Conservation (phyloP, 768 basidiomycete species). For the Rhodotorula babjevae region DNA sequence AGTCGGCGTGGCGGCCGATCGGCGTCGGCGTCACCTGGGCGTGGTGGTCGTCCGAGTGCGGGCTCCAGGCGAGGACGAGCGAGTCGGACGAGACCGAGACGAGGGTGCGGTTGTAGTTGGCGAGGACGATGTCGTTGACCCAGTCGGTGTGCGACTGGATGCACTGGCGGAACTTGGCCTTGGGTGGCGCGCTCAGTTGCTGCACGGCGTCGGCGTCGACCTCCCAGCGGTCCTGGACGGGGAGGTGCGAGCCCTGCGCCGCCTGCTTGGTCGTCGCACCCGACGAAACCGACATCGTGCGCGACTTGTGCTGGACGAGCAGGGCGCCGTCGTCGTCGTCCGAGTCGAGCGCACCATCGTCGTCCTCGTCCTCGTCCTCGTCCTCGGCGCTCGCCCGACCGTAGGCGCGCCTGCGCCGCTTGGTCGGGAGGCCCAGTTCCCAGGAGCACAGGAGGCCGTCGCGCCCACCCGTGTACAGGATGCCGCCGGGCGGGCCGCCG, state of each 20-base stretch:
- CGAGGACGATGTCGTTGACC: slow-evolving; percentile 90
- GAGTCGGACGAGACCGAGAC: slow-evolving; percentile 94
- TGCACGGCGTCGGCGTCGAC: slow-evolving; percentile 57
- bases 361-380: slow-evolving; percentile 17
- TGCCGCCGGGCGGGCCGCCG: slow-evolving; percentile 34
- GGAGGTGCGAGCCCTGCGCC: slow-evolving; percentile 45
- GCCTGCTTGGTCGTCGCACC: slow-evolving; percentile 9
- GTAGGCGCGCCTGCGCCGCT: slow-evolving; percentile 18
- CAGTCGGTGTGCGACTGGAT: slow-evolving; percentile 82
- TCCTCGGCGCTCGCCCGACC: slow-evolving; percentile 5
- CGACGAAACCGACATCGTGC: slow-evolving; percentile 1
- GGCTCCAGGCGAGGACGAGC: slow-evolving; percentile 87
- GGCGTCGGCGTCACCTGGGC: slow-evolving; percentile 35
- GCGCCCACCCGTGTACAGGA: slow-evolving; percentile 42
- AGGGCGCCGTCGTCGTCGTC: slow-evolving; percentile 26
- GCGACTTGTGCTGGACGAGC: not conserved
- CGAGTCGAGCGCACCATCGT: slow-evolving; percentile 2
- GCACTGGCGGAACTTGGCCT: slow-evolving; percentile 68
- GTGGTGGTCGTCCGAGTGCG: slow-evolving; percentile 54
- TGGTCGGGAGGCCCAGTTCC: slow-evolving; percentile 40
- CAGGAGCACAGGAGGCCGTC: slow-evolving; percentile 42
- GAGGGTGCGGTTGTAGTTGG: slow-evolving; percentile 85
- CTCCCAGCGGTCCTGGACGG: slow-evolving; percentile 75
- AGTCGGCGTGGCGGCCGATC: slow-evolving; percentile 74
- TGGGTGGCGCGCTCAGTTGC: slow-evolving; percentile 46